Conservation (phyloP, 1,284 basidiomycete species). For the Microbotryum silenes-acaulis region DNA sequence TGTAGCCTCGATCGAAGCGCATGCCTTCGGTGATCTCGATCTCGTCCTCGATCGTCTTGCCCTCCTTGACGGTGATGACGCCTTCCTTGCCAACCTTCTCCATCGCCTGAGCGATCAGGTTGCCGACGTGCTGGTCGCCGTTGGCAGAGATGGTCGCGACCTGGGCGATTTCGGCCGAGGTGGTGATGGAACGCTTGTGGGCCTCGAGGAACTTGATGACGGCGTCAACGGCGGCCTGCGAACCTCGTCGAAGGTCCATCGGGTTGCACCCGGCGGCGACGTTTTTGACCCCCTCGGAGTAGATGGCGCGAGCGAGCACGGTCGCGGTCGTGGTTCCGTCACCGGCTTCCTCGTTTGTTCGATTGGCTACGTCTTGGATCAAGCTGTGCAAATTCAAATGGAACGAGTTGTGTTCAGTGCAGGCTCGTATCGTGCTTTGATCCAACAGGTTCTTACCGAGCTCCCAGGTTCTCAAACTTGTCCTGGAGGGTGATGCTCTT, state of each 20-base stretch:
- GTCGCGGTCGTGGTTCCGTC: conserved; percentile 98
- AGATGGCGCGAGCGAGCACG: conserved; percentile 92
- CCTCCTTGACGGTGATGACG: conserved; percentile 97
- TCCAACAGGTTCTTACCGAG: conserved; percentile 57
- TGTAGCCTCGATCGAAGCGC: conserved; percentile 98
- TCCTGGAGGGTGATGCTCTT: conserved; percentile 91
- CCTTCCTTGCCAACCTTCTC: conserved; percentile 99
- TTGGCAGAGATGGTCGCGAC: conserved; percentile 99
- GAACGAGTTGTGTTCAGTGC: neutral
- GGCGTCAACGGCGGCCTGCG: conserved; percentile 91
- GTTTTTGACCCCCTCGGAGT: conserved; percentile 98
- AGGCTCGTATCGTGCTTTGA: neutral
- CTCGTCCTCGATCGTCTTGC: conserved; percentile 90
- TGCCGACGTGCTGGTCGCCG: conserved; percentile 87
- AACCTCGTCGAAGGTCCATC: conserved; percentile 95
- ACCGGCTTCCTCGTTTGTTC: conserved; percentile 95
- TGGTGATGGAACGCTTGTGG: conserved; percentile 91
- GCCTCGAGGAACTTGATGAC: conserved; percentile 85
- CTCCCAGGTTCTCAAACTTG: conserved; percentile 98
- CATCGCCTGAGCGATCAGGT: conserved; percentile 98
- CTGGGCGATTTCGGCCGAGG: conserved; percentile 86
- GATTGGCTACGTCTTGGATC: conserved; percentile 89
- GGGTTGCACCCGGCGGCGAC: conserved; percentile 98
- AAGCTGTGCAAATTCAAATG: conserved; percentile 51
- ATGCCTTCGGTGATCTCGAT: conserved; percentile 99